Evolutionary conservation across 2,329 filamentous ascomycete genomes (phyloP), one percentile per base, ranked within the genome.

Genomic region (Talaromyces sp.): DNA sequence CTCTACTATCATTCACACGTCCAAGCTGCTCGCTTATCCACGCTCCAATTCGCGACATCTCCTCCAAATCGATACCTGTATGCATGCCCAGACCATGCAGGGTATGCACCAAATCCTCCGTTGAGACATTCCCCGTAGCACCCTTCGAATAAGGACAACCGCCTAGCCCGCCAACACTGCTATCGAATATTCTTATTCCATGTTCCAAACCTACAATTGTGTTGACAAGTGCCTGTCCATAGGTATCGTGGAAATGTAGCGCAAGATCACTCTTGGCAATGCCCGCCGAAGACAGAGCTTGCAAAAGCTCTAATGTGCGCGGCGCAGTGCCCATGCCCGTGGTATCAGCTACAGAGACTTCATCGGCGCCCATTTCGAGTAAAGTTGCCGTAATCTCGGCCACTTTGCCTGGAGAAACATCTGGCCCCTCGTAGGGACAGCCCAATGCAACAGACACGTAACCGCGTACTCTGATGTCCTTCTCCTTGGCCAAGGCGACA

Each of bases 251-350:
- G 70, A 88, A 88, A 70, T 88, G 86, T 63, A 88, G 75, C 1
- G 85, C 86, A 9, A 88, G 69, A 65, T 88, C 86, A 40, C 80
- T 81, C 60, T 80, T 83, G 59, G 83, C 80, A 58, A 88, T 82
- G 0, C 86, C 86, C 1, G 86, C 85, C 18, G 84, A 82, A 33
- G 80, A 80, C 58, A 88, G 72, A 2, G 84, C 83, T 65, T 83
- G 80, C 54, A 88, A 75, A 2, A 88, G 77, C 66, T 84, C 81
- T 63, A 80, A 73, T 0, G 86, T 88, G 59, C 83, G 81, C 0
- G 84, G 85, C 9, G 84, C 84, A 0, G 86, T 88, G 16, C 86
- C 86, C 86, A 88, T 88, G 50, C 86, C 86, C 0, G 86, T 88
- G 1, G 86, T 88, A 66, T 88, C 86, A 1, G 85, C 86, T 1